Evolutionary conservation across 2,329 filamentous ascomycete species (phyloP).

Genomic region (Bipolaris victoriae): DNA sequence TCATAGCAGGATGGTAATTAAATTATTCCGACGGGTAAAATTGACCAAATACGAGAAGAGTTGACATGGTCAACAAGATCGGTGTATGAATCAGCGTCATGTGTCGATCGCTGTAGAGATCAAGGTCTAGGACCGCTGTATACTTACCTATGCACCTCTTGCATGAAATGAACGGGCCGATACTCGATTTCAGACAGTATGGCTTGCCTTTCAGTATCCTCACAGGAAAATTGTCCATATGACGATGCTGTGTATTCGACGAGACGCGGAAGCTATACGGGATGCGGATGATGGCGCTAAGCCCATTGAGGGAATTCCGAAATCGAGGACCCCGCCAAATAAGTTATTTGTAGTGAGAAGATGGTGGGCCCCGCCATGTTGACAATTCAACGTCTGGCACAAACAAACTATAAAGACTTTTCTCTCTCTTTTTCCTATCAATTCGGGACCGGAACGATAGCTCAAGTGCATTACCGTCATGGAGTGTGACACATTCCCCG

Average conservation of each 20-base stretch:
- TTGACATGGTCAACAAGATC: too few relatives aligned
- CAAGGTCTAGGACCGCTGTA: too few relatives aligned
- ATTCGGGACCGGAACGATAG: neutral
- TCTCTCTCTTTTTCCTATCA: neutral
- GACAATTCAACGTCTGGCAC: neutral
- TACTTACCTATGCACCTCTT: too few relatives aligned
- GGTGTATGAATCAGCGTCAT: too few relatives aligned
- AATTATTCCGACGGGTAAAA: too few relatives aligned
- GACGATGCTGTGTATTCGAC: neutral
- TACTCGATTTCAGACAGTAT: too few relatives aligned
- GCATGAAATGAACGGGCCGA: too few relatives aligned
- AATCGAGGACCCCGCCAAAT: neutral
- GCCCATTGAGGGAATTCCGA: neutral
- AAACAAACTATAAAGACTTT: neutral
- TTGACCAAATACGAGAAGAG: too few relatives aligned
- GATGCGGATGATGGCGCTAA: neutral
- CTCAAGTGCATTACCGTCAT: slow-evolving; percentile 9
- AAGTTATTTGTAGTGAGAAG: neutral
- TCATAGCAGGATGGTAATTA: too few relatives aligned
- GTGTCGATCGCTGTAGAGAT: too few relatives aligned
- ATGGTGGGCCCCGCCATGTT: neutral
- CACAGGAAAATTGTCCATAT: too few relatives aligned
- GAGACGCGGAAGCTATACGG: neutral
- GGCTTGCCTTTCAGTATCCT: too few relatives aligned
- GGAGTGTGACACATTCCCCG: slow-evolving; percentile 33